Base-by-base conservation (phyloP, 495 filamentous ascomycete species). In the Trichoderma asperelloides region DNA sequence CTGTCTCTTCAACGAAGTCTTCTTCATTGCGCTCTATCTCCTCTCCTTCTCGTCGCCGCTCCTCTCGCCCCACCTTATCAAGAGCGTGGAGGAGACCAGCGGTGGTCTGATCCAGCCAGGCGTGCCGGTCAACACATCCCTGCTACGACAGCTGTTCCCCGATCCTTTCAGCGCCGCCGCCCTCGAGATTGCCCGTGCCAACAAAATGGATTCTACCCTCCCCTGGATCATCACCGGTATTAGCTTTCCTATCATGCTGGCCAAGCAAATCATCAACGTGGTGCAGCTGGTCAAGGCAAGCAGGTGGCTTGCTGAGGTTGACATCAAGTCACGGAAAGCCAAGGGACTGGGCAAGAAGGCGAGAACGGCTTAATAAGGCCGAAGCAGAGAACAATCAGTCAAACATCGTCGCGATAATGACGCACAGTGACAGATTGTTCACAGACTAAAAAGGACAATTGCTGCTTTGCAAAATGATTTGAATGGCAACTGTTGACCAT, bases 1-100 rank as follows among this genome's bases (percentile, higher is more conserved):
- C 81, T 99, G 96, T 78, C 84, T 86, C 62, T 80, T 95, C 43
- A 98, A 98, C 77, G 96, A 99, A 78, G 76, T 91, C 67, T 98
- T 96, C 83, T 99, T 98, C 83, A 93, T 99, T 75, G 93, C 92
- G 60, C 85, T 98, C 69, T 99, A 99, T 81, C 90, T 99, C 55
- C 87, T 99, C 57, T 96, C 93, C 71, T 99, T 99, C 85, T 92
- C 89, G 60, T 93, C 90, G 47, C 93, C 93, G 1, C 82, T 84
- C 33, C 85, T 97, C 66, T 93, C 91, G 2, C 92, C 93, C 0
- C 89, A 89, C 33, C 90, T 97, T 21, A 86, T 96, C 30, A 66
- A 77, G 64, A 71, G 71, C 4, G 74, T 78, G 8, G 81, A 80
- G 63, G 75, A 79, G 45, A 70, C 79, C 33, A 83, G 78, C 2